Conservation (phyloP, 2,329 filamentous ascomycete species). For the Nemania diffusa region DNA sequence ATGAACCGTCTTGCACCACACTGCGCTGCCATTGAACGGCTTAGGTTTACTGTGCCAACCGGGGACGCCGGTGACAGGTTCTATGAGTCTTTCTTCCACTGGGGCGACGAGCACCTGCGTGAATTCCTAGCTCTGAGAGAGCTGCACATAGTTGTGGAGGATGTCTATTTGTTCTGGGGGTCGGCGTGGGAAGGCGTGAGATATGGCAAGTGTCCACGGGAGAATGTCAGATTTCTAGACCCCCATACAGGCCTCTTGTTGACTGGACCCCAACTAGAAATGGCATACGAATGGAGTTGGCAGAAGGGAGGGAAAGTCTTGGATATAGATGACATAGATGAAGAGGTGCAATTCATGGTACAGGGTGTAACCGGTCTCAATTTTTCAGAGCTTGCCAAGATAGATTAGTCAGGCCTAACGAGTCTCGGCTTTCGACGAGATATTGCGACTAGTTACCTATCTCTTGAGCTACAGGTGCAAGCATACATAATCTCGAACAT, state of each 20-base stretch:
- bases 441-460: too few relatives aligned
- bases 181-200: too few relatives aligned
- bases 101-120: background rate
- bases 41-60: slow-evolving; percentile 3
- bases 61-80: background rate
- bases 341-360: background rate
- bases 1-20: background rate
- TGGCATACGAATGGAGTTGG: background rate
- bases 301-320: slow-evolving; percentile 1
- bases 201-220: background rate
- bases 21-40: slow-evolving; percentile 6
- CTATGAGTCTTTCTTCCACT: background rate
- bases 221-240: slow-evolving; percentile 12
- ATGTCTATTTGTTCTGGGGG: background rate
- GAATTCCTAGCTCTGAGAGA: slow-evolving; percentile 5
- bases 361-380: background rate
- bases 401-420: slow-evolving; percentile 1
- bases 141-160: slow-evolving; percentile 1
- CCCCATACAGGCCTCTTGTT: slow-evolving; percentile 11
- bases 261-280: background rate
- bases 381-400: slow-evolving; percentile 1
- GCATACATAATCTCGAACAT: too few relatives aligned
- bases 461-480: too few relatives aligned
- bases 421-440: too few relatives aligned
- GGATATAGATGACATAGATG: background rate